Evolutionary conservation across 129 eudicot genomes (phyloP), one percentile per base, ranked within the genome.

Genomic region (Dittrichia graveolens): DNA sequence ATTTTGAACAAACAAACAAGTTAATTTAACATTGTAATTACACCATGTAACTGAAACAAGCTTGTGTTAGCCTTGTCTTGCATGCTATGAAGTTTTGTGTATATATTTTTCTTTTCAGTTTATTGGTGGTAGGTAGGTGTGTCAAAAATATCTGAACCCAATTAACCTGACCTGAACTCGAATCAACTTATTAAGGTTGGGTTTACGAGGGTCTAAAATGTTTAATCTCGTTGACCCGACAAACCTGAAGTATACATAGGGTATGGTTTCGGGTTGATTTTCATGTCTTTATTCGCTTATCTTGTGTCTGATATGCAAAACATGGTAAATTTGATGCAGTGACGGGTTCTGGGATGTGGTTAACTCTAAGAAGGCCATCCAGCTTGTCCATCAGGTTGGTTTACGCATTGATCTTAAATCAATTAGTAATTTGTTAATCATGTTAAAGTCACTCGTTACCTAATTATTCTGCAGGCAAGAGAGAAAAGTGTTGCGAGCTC

Each of bases 331-430:
- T 71, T 37, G 49, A 71, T 78, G 80, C 86, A 95, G 99, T 76
- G 99, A 95, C 59, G 99, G 99, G 71, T 90, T 95, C 57, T 95
- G 99, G 99, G 99, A 95, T 54, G 99, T 95, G 34, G 79, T 95
- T 35, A 95, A 80, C 67, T 48, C 63, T 31, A 95, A 84, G 85
- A 95, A 95, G 83, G 97, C 97, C 41, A 64, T 83, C 62, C 99
- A 95, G 73, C 93, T 95, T 60, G 91, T 84, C 18, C 86, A 86
- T 44, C 94, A 95, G 97, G 99, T 91, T 19, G 39, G 31, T 59
- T 14, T 6, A 41, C 67, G 38, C 67, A 48, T 45, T 31, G 7
- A 16, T 61, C 67, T 6, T 0, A 65, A 68, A 34, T 5, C 76
- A 12, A 35, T 37, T 35, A 14, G 16, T 41, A 7, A 52, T n/a